Conservation (phyloP, 2,329 filamentous ascomycete genomes). For the Aaosphaeria pasadenensis region DNA sequence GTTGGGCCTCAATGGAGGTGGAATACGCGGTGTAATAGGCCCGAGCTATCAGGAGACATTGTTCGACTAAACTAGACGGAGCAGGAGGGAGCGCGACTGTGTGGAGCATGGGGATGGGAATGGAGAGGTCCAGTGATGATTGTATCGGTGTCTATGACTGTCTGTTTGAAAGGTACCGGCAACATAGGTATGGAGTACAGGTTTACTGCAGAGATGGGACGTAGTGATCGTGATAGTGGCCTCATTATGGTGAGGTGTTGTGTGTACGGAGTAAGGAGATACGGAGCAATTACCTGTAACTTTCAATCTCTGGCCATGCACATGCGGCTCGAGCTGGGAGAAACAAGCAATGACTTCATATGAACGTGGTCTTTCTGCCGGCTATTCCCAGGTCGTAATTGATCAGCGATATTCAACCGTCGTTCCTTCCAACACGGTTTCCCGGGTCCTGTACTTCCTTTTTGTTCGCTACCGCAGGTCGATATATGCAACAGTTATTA, state of each 20-base stretch:
- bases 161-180: neutral
- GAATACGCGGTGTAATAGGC: neutral
- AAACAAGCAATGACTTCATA: constrained; percentile 9
- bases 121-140: too few species aligned
- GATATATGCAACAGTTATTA: constrained; percentile 3
- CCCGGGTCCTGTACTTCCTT: neutral
- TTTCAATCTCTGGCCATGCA: neutral
- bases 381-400: constrained; percentile 4
- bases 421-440: constrained; percentile 1
- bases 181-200: neutral
- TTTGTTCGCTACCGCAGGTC: constrained; percentile 4
- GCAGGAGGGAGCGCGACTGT: neutral
- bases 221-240: constrained; percentile 2
- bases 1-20: constrained; percentile 2
- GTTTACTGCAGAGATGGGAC: neutral
- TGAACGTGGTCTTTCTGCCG: constrained; percentile 1
- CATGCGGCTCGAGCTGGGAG: neutral
- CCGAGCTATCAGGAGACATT: neutral
- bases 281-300: neutral
- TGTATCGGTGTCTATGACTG: neutral
- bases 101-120: too few species aligned
- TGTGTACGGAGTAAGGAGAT: neutral
- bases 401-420: constrained; percentile 9
- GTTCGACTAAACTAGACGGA: neutral
- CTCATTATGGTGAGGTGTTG: constrained; percentile 1